Evolutionary conservation across 768 basidiomycete species (phyloP).

Genomic region (Pulveroboletus sp.): DNA sequence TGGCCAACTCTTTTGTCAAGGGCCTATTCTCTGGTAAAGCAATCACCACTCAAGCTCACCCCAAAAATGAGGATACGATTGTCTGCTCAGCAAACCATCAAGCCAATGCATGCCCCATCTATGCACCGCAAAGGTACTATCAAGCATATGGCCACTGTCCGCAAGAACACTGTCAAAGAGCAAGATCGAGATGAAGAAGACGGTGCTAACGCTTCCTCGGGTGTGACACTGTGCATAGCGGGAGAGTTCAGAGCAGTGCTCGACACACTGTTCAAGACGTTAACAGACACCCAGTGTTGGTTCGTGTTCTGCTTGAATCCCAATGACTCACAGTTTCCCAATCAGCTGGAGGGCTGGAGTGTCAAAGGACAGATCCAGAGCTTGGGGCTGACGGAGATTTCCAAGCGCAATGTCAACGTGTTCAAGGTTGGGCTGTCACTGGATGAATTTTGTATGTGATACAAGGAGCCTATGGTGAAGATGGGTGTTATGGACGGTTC

Average conservation of each 20-base stretch:
- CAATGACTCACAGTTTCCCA: slow-evolving; percentile 92
- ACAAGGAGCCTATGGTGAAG: no score
- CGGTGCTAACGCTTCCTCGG: slow-evolving; percentile 28
- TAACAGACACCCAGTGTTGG: slow-evolving; percentile 90
- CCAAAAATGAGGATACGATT: slow-evolving; percentile 91
- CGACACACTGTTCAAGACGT: slow-evolving; percentile 4
- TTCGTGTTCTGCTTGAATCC: slow-evolving; percentile 91
- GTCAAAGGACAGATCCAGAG: slow-evolving; percentile 91
- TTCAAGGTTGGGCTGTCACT: no score
- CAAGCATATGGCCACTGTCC: slow-evolving; percentile 47
- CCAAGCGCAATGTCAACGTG: no score
- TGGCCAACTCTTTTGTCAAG: slow-evolving; percentile 88
- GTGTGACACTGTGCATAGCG: slow-evolving; percentile 66
- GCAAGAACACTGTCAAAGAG: slow-evolving; percentile 29
- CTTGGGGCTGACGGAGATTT: slow-evolving; percentile 74
- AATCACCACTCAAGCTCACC: slow-evolving; percentile 90
- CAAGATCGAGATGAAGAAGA: slow-evolving; percentile 52
- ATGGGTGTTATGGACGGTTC: no score
- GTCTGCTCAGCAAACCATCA: slow-evolving; percentile 90
- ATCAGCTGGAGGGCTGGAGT: slow-evolving; percentile 88
- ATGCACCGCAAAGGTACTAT: slow-evolving; percentile 78
- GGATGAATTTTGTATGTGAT: no score
- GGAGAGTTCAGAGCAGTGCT: slow-evolving; percentile 76
- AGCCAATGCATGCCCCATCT: slow-evolving; percentile 92
- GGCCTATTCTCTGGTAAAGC: slow-evolving; percentile 85